Evolutionary conservation across 371 early-diverging fungal genomes (phyloP), one percentile per base, ranked within the genome.

Genomic region (Umbelopsis sp.): DNA sequence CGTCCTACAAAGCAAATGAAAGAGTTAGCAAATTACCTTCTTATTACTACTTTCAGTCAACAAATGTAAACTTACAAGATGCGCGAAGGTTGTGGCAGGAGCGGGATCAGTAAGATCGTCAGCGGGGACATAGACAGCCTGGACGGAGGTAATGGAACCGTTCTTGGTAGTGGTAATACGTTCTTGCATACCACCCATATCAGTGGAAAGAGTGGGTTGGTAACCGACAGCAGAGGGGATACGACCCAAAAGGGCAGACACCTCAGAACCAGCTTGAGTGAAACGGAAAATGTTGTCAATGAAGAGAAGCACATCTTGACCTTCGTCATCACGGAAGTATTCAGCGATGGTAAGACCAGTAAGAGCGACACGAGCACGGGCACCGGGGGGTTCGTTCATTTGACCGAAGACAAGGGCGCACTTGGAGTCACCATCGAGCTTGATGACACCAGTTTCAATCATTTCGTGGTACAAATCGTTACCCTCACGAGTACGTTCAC

Each of bases 271-370:
- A 80, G 89, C 89, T 84, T 89, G 90, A 46, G 91, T 91, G 86
- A 91, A 91, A 75, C 94, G 89, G 93, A 95, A 96, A 90, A 95
- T 95, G 92, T 95, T 95, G 92, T 95, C 95, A 83, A 95, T 92
- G 92, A 98, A 98, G 74, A 98, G 92, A 79, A 98, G 87, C 93
- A 98, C 98, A 85, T 98, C 98, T 87, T 98, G 97, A 74, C 97
- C 97, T 85, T 98, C 98, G 76, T 94, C 91, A 83, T 98, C 98
- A 93, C 98, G 96, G 96, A 98, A 98, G 89, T 98, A 97, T 86
- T 98, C 98, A 77, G 98, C 98, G 74, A 98, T 91, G 79, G 98
- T 98, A 79, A 98, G 85, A 78, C 98, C 98, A 69, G 98, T 98
- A 80, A 98, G 84, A 70, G 97, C 97, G 65, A 96, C 97, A 92